Evolutionary conservation across 805 yeast genomes (phyloP), one percentile per base, ranked within the genome.

Genomic region (Saccharomycopsis guyanensis): DNA sequence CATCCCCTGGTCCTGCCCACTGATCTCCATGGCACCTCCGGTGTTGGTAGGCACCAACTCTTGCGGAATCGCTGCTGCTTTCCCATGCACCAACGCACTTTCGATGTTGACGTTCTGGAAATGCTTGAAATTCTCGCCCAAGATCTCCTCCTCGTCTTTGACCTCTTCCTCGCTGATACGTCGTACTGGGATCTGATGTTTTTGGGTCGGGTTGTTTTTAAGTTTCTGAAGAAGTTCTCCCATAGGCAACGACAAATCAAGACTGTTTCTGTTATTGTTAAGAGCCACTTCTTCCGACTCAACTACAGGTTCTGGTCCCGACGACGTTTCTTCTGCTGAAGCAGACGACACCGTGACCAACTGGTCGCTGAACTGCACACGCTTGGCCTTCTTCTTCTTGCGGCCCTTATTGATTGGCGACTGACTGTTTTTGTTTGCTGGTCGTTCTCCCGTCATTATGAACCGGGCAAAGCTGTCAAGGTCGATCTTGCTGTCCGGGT

Each of bases 381-480:
- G 73, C 58, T 82, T 84, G 23, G 67, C 60, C 49, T 65, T 65
- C 32, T 66, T 66, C 55, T 69, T 71, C 45, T 66, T 66, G 47
- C 63, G 68, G 3, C 50, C 57, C 53, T 62, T 49, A 51, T 58
- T 42, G 53, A 47, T 50, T n/a, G 49, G 49, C 12, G 51, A 47
- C 19, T 43, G 49, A 59, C 57, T 40, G 46, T 59, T 56, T 58
- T 60, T 53, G 60, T 62, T 53, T 52, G 59, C 46, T 20, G 86
- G 86, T 33, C 85, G 66, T 53, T 81, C 77, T 2, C 96, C 96
- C 0, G 96, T 86, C 55, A 89, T 65, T 56, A 87, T 70, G 57
- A 89, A 79, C 53, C 83, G 81, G 15, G 95, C 85, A 62, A 89
- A 89, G 25, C 87, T 77, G 61, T 89, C 96, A 54, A 89, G 68